These are phyloP conservation scores for Casuarina equisetifolia DNA, from an alignment of 306 rosid genomes.

Conservation along the genomic window DNA sequence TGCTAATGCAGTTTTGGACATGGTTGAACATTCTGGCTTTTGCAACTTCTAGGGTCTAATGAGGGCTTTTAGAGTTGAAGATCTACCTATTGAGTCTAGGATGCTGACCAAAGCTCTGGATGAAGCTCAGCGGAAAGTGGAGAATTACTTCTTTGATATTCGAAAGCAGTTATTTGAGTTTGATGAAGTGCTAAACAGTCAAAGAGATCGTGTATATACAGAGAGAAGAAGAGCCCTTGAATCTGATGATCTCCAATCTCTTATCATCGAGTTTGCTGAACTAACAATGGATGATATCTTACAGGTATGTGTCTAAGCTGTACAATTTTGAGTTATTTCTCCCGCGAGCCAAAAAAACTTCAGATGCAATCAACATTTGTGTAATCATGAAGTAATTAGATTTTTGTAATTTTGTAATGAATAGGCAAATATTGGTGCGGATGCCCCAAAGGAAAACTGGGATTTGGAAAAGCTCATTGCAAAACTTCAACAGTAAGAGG, in stretches of 20 bases:
- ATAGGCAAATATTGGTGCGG: conserved; percentile 93
- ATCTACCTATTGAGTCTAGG: conserved; percentile 94
- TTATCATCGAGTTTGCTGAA: conserved; percentile 92
- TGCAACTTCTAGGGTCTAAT: conserved; percentile 74
- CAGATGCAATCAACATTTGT: background rate
- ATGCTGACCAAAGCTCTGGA: conserved; percentile 98
- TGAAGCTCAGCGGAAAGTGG: conserved; percentile 98
- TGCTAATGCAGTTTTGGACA: conserved; percentile 25
- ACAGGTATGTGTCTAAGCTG: conserved; percentile 43
- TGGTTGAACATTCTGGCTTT: conserved; percentile 16
- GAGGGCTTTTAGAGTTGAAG: conserved; percentile 97
- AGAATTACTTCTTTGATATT: conserved; percentile 92
- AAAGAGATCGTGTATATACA: conserved; percentile 88
- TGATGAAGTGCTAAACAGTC: conserved; percentile 95
- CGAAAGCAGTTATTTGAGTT: conserved; percentile 94
- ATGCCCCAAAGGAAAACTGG: conserved; percentile 86
- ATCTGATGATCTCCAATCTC: conserved; percentile 78
- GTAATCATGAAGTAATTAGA: conserved; percentile 1
- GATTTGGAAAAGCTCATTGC: conserved; percentile 89
- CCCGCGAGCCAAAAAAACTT: background rate
- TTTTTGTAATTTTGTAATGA: conserved; percentile 26
- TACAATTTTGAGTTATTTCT: background rate
- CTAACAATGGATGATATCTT: conserved; percentile 93
- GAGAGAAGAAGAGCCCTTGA: conserved; percentile 96
- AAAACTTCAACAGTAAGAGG: conserved; percentile 90